Evolutionary conservation across 2,329 filamentous ascomycete species (phyloP), one percentile per base, ranked within the genome.

Genomic region (Dichotomopilus funicola): DNA sequence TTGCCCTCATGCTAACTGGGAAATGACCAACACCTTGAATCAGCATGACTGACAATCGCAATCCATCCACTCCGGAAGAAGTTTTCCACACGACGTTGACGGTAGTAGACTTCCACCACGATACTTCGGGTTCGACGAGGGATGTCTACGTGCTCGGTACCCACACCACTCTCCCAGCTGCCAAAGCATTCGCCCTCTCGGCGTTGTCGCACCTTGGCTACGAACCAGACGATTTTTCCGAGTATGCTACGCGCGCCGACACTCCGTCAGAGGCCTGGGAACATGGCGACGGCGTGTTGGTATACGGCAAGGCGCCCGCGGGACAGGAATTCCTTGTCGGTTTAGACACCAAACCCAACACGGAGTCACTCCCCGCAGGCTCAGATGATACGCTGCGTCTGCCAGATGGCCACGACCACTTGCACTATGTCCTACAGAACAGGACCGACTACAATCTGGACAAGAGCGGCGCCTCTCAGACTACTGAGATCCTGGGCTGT

Each of bases 341-440:
- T 12, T 59, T 76, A 19, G 69, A 70, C 54, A 71, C 70, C 0
- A 72, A 66, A 5, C 65, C 68, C 4, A 76, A 75, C 60, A 67
- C 66, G 45, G 66, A 68, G 45, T 50, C 59, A 1, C 62, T 72
- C 3, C 44, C 57, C 1, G 59, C 59, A 0, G 49, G 49, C 3
- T 6, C 55, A 1, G 55, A 66, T 35, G 61, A 66, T 41, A 56
- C 55, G 5, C 40, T 56, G 1, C 11, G 59, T 1, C 60, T 71
- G 11, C 65, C 64, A 9, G 46, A 59, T n/a, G 64, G 62, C 5
- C 61, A 63, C 19, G 57, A 66, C 3, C 62, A 66, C 42, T 64
- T 77, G 55, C 68, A 73, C 57, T 73, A 73, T 62, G 69, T 76
- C 10, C 55, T 76, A 50, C 72, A 75, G 62, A 74, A 70, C 5